These are phyloP conservation scores for Vigna mungo DNA, from an alignment of 306 rosid genomes.

Conservation along the genomic window DNA sequence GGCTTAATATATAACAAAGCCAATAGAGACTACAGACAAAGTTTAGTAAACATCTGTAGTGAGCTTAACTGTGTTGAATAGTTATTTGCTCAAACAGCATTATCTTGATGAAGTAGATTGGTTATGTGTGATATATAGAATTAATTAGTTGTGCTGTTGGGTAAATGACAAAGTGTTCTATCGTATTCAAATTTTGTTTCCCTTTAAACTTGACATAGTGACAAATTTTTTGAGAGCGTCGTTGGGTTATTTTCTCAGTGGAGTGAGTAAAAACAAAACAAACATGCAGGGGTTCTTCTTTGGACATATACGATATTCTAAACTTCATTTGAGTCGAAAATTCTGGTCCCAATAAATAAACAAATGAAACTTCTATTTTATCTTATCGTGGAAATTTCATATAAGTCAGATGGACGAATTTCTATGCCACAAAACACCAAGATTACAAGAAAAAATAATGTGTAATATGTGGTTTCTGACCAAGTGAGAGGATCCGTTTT, in stretches of 20 bases:
- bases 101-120: conserved; percentile 23
- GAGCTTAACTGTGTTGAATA: neutral
- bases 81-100: conserved; percentile 29
- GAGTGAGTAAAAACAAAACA: conserved; percentile 47
- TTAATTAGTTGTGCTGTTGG: neutral
- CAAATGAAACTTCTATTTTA: conserved; percentile 80
- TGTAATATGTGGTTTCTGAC: conserved; percentile 26
- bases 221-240: conserved; percentile 13
- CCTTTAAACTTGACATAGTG: neutral
- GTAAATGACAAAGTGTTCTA: conserved; percentile 35
- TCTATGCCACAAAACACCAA: conserved; percentile 52
- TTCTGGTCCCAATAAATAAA: conserved; percentile 55
- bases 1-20: neutral
- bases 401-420: conserved; percentile 46
- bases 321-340: conserved; percentile 44
- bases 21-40: conserved; percentile 10
- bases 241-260: conserved; percentile 41
- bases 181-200: conserved; percentile 25
- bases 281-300: conserved; percentile 48
- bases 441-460: conserved; percentile 27
- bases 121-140: neutral
- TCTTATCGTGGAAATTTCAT: conserved; percentile 56
- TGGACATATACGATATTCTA: conserved; percentile 52
- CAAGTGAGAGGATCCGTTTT: conserved; percentile 40
- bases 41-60: conserved; percentile 6